phyloP scores from a whole-genome alignment of 495 filamentous ascomycete species.

The Poronia punctata region DNA sequence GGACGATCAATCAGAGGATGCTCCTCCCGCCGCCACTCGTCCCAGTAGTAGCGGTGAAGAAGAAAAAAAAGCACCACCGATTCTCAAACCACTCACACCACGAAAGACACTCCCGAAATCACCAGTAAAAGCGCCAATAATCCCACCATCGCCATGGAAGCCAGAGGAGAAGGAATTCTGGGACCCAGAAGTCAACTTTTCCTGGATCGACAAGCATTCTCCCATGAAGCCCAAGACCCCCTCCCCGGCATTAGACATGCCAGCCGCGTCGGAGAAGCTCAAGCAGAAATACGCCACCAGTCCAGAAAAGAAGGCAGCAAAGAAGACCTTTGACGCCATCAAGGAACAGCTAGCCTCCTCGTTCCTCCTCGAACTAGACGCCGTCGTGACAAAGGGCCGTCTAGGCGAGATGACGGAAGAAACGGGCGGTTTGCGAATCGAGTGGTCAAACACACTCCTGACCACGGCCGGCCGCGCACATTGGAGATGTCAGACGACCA shows the following conservation, averaged over 20 bases:
- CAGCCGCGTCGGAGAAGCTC: slow-evolving; percentile 9
- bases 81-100: slow-evolving; percentile 22
- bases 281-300: slow-evolving; percentile 18
- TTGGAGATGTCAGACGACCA: slow-evolving; percentile 61
- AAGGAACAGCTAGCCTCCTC: slow-evolving; percentile 60
- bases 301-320: slow-evolving; percentile 31
- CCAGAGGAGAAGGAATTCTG: slow-evolving; percentile 75
- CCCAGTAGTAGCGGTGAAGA: neutral
- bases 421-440: slow-evolving; percentile 70
- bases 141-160: slow-evolving; percentile 44
- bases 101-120: slow-evolving; percentile 27
- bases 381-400: slow-evolving; percentile 52
- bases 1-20: slow-evolving; percentile 15
- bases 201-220: slow-evolving; percentile 77
- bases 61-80: slow-evolving; percentile 16
- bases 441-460: slow-evolving; percentile 79
- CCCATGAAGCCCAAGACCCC: slow-evolving; percentile 52
- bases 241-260: no score
- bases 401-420: slow-evolving; percentile 50
- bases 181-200: slow-evolving; percentile 64
- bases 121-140: slow-evolving; percentile 29
- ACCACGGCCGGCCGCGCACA: slow-evolving; percentile 83
- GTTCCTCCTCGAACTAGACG: slow-evolving; percentile 72
- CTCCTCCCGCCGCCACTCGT: no score
- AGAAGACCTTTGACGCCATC: slow-evolving; percentile 57